A percentile compares a stretch with the other conserved stretches of the same genome.
These are phyloP conservation scores for Nemophila menziesii DNA, from an alignment of 257 asterid species.

Conservation along the genomic window DNA sequence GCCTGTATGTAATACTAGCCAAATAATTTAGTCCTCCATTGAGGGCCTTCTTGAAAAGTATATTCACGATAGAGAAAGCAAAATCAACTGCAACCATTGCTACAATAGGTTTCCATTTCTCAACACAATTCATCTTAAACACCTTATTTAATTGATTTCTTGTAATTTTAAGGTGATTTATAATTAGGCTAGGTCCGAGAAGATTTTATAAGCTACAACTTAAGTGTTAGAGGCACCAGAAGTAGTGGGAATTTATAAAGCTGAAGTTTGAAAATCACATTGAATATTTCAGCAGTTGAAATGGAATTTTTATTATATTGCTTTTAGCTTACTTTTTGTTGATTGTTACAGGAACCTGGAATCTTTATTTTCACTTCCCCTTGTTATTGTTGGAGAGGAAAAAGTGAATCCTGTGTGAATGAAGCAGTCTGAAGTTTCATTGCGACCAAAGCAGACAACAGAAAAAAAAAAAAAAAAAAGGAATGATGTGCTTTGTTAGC, in stretches of 20 bases:
- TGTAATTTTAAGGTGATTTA: no score
- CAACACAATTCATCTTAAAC: constrained; percentile 5
- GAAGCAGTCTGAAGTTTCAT: no score
- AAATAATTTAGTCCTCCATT: constrained; percentile 33
- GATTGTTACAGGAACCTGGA: constrained; percentile 2
- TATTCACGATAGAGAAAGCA: constrained; percentile 27
- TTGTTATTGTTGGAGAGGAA: no score
- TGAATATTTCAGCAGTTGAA: not conserved
- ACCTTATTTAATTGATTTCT: not conserved
- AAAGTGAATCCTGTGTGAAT: no score
- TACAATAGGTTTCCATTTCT: constrained; percentile 26
- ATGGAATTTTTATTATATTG: not conserved
- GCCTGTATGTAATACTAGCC: constrained; percentile 39
- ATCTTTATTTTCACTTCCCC: no score
- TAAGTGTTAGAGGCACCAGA: no score
- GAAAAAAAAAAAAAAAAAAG: no score
- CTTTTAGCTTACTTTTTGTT: constrained; percentile 4
- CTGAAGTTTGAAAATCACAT: not conserved
- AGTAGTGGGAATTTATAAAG: no score
- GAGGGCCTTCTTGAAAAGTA: constrained; percentile 40
- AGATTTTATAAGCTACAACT: no score
- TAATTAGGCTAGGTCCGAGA: no score
- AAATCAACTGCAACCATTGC: constrained; percentile 41
- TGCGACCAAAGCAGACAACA: no score
- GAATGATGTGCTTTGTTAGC: no score